These are phyloP conservation scores for Blakeslea trispora DNA, from an alignment of 371 early-diverging fungal genomes.

Conservation along the genomic window DNA sequence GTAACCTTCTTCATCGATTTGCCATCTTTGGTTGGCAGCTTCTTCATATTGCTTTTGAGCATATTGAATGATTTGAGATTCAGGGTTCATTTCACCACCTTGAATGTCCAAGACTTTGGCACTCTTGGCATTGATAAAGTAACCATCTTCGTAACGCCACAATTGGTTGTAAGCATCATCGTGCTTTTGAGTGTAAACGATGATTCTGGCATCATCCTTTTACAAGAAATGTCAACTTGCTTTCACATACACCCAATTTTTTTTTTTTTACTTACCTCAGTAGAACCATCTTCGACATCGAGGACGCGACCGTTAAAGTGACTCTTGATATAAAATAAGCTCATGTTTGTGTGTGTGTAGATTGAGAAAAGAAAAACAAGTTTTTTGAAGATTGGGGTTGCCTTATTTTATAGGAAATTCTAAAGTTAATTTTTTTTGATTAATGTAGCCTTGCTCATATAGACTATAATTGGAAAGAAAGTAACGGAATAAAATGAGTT, in stretches of 20 bases:
- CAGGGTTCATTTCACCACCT: slow-evolving; percentile 36
- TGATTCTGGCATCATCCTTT: slow-evolving; percentile 32
- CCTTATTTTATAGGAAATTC: too few relatives aligned
- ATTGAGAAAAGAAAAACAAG: neutral
- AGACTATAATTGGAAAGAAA: too few relatives aligned
- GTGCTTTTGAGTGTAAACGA: slow-evolving; percentile 31
- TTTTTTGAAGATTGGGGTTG: too few relatives aligned
- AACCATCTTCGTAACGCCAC: slow-evolving; percentile 36
- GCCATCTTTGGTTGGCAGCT: slow-evolving; percentile 40
- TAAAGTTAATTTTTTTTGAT: too few relatives aligned
- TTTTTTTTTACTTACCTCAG: slow-evolving; percentile 22
- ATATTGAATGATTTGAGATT: slow-evolving; percentile 33
- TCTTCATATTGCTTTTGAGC: slow-evolving; percentile 29
- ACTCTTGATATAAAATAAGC: slow-evolving; percentile 23
- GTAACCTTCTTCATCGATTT: slow-evolving; percentile 33
- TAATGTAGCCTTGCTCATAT: too few relatives aligned
- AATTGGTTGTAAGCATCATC: slow-evolving; percentile 29
- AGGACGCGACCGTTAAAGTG: slow-evolving; percentile 35
- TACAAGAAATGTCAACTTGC: neutral
- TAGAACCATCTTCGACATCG: slow-evolving; percentile 30
- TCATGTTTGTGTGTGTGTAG: neutral
- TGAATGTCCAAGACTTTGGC: slow-evolving; percentile 35
- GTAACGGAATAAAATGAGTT: neutral
- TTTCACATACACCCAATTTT: neutral
- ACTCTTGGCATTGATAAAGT: slow-evolving; percentile 34